Evolutionary conservation across 164 flowering plant species (phyloP).

Genomic region (Tinospora cordifolia): DNA sequence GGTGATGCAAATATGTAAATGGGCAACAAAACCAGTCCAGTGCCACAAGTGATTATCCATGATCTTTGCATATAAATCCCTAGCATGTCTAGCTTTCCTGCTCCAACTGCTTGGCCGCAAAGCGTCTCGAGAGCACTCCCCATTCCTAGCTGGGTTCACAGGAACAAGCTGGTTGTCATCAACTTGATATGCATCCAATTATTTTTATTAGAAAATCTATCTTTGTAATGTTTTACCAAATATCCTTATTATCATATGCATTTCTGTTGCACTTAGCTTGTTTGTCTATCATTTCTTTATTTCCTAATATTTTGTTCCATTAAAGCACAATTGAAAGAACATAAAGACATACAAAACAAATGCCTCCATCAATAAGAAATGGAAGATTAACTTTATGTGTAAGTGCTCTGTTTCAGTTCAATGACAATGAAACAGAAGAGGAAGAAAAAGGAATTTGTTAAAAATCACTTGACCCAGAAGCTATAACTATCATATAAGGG

Average conservation of each 20-base stretch:
- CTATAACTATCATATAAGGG: no score
- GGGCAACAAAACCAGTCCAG: slow-evolving; percentile 33
- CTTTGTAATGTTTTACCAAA: no score
- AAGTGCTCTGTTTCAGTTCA: background rate
- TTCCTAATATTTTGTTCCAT: no score
- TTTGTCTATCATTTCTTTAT: no score
- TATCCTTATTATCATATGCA: no score
- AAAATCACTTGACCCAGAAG: no score
- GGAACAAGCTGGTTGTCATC: background rate
- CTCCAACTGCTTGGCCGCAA: slow-evolving; percentile 53
- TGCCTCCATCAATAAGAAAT: no score
- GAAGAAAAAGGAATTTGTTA: background rate
- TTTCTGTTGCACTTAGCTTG: no score
- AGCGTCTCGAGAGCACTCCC: slow-evolving; percentile 45
- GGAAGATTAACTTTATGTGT: background rate
- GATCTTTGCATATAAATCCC: slow-evolving; percentile 51
- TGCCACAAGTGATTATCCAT: slow-evolving; percentile 33
- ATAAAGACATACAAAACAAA: no score
- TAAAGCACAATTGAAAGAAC: no score
- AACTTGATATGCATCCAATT: no score
- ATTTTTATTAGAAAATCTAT: no score
- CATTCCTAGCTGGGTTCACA: slow-evolving; percentile 11
- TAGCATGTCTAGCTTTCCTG: slow-evolving; percentile 40
- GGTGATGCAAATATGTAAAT: slow-evolving; percentile 40
- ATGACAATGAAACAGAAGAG: background rate